These are phyloP conservation scores for Coemansia sp. DNA, from an alignment of 192 early-diverging fungal species.

Conservation along the genomic window DNA sequence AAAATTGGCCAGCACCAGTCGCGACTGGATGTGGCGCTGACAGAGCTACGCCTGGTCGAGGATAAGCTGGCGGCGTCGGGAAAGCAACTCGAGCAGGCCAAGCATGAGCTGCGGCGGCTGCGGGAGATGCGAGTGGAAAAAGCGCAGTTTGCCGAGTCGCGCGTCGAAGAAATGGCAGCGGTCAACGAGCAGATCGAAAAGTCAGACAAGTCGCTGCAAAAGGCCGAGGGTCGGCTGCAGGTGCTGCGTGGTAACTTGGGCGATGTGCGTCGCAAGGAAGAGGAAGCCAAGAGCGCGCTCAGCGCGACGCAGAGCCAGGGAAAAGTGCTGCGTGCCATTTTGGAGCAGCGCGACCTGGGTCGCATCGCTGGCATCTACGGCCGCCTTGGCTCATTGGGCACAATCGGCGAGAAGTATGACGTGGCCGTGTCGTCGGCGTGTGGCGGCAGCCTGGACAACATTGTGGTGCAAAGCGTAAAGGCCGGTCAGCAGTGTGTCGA, in stretches of 20 bases:
- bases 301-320: conserved; percentile 63
- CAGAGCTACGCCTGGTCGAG: conserved; percentile 76
- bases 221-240: conserved; percentile 36
- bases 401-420: conserved; percentile 91
- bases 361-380: conserved; percentile 75
- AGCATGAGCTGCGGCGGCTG: conserved; percentile 51
- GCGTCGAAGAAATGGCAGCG: conserved; percentile 39
- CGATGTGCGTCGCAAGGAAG: conserved; percentile 59
- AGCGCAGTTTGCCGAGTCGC: conserved; percentile 36
- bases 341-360: conserved; percentile 68
- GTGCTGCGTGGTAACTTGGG: conserved; percentile 36
- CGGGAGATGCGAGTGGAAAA: conserved; percentile 43
- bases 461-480: conserved; percentile 88
- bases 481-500: conserved; percentile 86
- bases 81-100: conserved; percentile 58
- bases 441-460: conserved; percentile 66
- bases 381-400: conserved; percentile 92
- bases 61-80: conserved; percentile 55
- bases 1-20: conserved; percentile 72
- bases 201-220: conserved; percentile 40
- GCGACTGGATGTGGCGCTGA: conserved; percentile 69
- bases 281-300: conserved; percentile 64
- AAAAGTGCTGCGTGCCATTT: conserved; percentile 62
- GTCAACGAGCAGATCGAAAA: conserved; percentile 55
- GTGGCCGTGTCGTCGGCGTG: conserved; percentile 93